Conservation (phyloP, 176 grass and related monocot genomes). For the Carex parvula region DNA sequence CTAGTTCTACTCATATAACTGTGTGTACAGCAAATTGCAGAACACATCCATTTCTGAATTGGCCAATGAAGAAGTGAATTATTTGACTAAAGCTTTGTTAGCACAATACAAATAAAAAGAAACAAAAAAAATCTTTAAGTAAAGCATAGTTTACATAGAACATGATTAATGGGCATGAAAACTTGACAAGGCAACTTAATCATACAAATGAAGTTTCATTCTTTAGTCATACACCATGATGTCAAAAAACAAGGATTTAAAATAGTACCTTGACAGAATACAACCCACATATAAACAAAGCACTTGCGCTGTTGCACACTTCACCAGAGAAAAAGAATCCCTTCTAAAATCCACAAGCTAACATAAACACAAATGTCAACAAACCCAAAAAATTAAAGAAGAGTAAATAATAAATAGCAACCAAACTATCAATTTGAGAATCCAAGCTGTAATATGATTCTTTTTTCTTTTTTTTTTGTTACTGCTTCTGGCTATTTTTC, state of each 20-base stretch:
- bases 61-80: not conserved
- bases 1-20: too few relatives aligned
- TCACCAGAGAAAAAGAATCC: not conserved
- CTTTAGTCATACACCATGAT: slow-evolving; percentile 27
- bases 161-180: not conserved
- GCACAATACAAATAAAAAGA: not conserved
- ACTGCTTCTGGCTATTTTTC: slow-evolving; percentile 81
- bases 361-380: slow-evolving; percentile 43
- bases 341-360: slow-evolving; percentile 22
- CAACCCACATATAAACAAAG: slow-evolving; percentile 12
- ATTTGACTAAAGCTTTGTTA: too few relatives aligned
- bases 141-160: not conserved
- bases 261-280: slow-evolving; percentile 22
- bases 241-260: not conserved
- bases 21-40: not conserved
- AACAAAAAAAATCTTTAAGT: not conserved
- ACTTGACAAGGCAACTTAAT: not conserved
- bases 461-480: not conserved
- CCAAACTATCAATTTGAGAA: slow-evolving; percentile 32
- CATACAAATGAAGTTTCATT: not conserved
- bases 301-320: not conserved
- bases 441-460: slow-evolving; percentile 28
- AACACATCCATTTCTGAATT: not conserved
- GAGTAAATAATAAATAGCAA: slow-evolving; percentile 30
- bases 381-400: slow-evolving; percentile 43